Base-by-base conservation (phyloP, 257 asterid genomes). In the Lantana camara region DNA sequence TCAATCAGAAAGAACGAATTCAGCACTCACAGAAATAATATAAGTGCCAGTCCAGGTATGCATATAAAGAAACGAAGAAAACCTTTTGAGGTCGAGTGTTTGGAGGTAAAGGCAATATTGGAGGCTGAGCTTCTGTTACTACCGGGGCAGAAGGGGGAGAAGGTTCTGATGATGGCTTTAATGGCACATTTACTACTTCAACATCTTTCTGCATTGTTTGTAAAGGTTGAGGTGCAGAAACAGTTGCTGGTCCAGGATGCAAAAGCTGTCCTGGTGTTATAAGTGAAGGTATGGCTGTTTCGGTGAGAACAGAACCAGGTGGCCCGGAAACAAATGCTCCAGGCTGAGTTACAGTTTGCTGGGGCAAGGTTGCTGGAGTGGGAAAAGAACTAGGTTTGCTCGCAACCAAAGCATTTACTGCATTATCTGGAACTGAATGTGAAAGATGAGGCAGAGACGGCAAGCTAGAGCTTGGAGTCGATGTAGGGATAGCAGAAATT, bases 231-330 rank as follows among this genome's bases (percentile, higher is more conserved):
- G 73, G 51, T 46, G 79, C 74, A 50, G 86, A 48, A 70, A 52
- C 78, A 9, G 79, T 17, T 57, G 85, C 34, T 44, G 85, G 69
- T 20, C 79, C 95, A 69, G 85, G 72, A 19, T 84, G 93, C 70
- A 88, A 69, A 35, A 94, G 95, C 75, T 90, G 96, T 22, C 96
- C 96, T 3, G 99, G 99, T 2, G 96, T 94, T 77, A 90, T 64
- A 10, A 94, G 89, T 14, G 80, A 79, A 63, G 82, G 97, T 21
- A 80, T 60, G n/a, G 72, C 68, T 5, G 83, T 67, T 38, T 90
- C 97, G 46, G 67, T 63, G 23, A 29, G 68, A 74, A 57, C 63
- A 9, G 86, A 58, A 69, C 77, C 76, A 62, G 90, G 75, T 59
- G 82, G 8, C 69, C 81, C 68, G 20, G 87, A n/a, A 69, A 65